Base-by-base conservation (phyloP, 306 rosid species). In the Styphnolobium japonicum region DNA sequence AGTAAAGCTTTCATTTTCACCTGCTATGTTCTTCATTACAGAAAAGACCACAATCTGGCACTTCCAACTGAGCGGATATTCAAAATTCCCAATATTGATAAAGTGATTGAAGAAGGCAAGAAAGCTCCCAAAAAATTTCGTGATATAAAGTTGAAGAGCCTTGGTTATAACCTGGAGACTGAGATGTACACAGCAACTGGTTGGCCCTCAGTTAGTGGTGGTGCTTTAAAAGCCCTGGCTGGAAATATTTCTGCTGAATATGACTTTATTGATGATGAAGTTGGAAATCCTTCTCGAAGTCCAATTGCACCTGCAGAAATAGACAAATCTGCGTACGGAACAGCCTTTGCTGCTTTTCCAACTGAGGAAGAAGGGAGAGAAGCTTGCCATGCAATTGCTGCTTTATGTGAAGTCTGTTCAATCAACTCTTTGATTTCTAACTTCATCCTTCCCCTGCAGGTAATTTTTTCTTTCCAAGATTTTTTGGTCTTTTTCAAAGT, bases 391-490 rank as follows among this genome's bases (percentile, higher is more conserved):
- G 97, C 97, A 57, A 94, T 94, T 89, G 92, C 98, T 76, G 94
- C 98, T 79, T 90, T 94, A 67, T 94, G 98, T 82, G 89, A 91
- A 87, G 95, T 94, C 81, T 92, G 98, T 87, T 91, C 98, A 56
- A 92, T 94, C 56, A 93, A 91, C 82, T 89, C 98, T 23, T 88
- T 92, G 85, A 91, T 94, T 73, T 94, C 97, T 63, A 94, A 94
- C 85, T 94, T 94, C 86, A 91, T 94, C 83, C 97, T 94, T 84
- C 98, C 98, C 73, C 88, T 94, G 79, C 97, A 94, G 97, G 97
- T 94, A 72, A 58, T 73, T 67, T 68, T 66, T 53, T 6, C 16
- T 31, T 67, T 16, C 10, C 14, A n/a, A n/a, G 8, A 23, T 31
- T 15, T 49, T 39, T 67, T 52, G 3, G 42, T 42, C 46, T 58